These are phyloP conservation scores for Penicillium egyptiacum DNA, from an alignment of 495 filamentous ascomycete genomes.

Conservation along the genomic window DNA sequence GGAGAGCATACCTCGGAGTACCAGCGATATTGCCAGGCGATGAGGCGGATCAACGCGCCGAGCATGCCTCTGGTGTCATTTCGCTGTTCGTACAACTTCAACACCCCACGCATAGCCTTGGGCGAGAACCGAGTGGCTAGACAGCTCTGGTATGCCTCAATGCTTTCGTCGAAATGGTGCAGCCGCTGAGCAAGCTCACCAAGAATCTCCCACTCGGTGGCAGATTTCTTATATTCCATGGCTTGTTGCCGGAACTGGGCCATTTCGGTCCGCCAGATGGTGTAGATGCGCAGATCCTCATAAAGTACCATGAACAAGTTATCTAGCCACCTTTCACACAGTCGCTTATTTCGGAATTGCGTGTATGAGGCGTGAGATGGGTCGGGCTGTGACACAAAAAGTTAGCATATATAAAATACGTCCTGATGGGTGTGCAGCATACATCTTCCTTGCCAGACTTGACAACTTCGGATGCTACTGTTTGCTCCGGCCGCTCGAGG, in stretches of 20 bases:
- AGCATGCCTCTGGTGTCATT: conserved; percentile 74
- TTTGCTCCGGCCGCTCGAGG: conserved; percentile 80
- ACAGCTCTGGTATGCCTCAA: conserved; percentile 88
- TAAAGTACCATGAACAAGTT: conserved; percentile 99
- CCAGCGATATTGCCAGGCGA: conserved; percentile 98
- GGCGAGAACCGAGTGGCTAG: conserved; percentile 81
- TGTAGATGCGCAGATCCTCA: conserved; percentile 96
- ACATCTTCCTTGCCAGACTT: conserved; percentile 80
- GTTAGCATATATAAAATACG: conserved; percentile 11
- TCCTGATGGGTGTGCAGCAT: conserved; percentile 28
- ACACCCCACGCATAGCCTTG: conserved; percentile 80
- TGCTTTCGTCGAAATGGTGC: conserved; percentile 83
- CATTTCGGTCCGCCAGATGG: conserved; percentile 98
- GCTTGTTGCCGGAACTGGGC: conserved; percentile 86
- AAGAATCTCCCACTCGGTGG: conserved; percentile 97
- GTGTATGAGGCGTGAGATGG: conserved; percentile 54
- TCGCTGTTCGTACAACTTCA: conserved; percentile 72
- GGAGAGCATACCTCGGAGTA: conserved; percentile 74
- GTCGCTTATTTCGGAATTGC: conserved; percentile 88
- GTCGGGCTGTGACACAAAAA: conserved; percentile 36
- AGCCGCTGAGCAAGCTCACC: conserved; percentile 89
- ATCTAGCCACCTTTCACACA: conserved; percentile 97
- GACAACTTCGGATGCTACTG: conserved; percentile 75
- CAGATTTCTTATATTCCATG: conserved; percentile 89
- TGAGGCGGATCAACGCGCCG: conserved; percentile 76